Base-by-base conservation (phyloP, 2,329 filamentous ascomycete genomes). In the Hysterium pulicare region DNA sequence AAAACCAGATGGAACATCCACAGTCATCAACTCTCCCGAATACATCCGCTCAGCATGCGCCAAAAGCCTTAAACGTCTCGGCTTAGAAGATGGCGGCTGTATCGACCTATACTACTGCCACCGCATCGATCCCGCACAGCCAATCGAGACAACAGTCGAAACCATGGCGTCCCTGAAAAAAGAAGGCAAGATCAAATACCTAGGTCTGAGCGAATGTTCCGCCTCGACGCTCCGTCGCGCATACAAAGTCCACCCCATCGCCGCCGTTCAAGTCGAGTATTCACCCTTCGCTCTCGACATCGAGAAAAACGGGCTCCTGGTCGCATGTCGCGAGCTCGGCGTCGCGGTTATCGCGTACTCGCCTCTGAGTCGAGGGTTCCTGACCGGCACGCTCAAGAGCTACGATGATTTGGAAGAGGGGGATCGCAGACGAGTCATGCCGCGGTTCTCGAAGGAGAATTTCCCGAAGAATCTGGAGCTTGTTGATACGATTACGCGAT, bases 191-290 rank as follows among this genome's bases (percentile, higher is more conserved):
- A 72, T 76, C 48, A 66, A 63, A 22, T 56, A 74, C 48, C 52
- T 77, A 10, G 74, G 74, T 3, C 60, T 78, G 2, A 70, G 59
- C 11, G 71, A 73, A 36, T 64, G 68, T 42, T 68, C 64, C 2
- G 60, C 71, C 1, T 48, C 49, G 0, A 74, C 72, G 0, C 57
- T 77, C 1, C 72, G 74, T 5, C 72, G 73, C 11, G 75, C 75
- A 0, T 38, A 22, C 16, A 38, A 38, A 15, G 62, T 78, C 3
- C 64, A 70, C 35, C 71, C 67, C 6, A 70, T 78, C 42, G 52
- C 67, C 10, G 72, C 71, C 3, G 57, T 73, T 4, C 73, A 78
- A 55, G 60, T 73, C 7, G 75, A 78, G 50, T 77, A 77, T 59
- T 71, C 62, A n/a, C 64, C 68, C 1, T 76, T 76, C 47, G 58